phyloP scores from a whole-genome alignment of 129 eudicot species.

The Chrysanthemum lavandulifolium region DNA sequence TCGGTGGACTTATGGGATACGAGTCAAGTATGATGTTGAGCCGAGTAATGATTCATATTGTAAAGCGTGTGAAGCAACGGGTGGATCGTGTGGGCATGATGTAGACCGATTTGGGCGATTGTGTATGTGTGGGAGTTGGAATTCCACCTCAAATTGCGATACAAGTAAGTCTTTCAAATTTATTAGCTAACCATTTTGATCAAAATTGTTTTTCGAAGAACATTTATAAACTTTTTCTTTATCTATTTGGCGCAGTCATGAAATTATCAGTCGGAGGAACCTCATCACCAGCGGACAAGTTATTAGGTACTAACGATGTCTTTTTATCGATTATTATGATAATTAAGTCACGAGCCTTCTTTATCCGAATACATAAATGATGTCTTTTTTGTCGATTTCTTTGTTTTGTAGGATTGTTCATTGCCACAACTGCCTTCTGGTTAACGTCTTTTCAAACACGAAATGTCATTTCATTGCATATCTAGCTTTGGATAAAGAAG shows the following conservation, averaged over 20 bases:
- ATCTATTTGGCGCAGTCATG: slow-evolving; percentile 21
- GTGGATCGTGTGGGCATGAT: slow-evolving; percentile 86
- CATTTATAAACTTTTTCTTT: not conserved
- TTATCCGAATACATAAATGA: not conserved
- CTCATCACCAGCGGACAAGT: not conserved
- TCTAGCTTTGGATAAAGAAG: not conserved
- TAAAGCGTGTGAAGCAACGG: slow-evolving; percentile 84
- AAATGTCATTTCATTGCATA: slow-evolving; percentile 14
- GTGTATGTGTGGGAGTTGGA: slow-evolving; percentile 92
- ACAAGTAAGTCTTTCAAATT: slow-evolving; percentile 38
- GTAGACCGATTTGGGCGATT: slow-evolving; percentile 43
- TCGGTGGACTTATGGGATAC: slow-evolving; percentile 82
- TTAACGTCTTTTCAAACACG: slow-evolving; percentile 24
- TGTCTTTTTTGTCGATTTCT: not conserved
- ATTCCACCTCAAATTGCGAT: slow-evolving; percentile 93
- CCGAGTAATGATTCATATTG: slow-evolving; percentile 61
- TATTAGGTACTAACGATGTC: slow-evolving; percentile 9
- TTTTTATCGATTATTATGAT: not conserved
- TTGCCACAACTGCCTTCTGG: slow-evolving; percentile 19
- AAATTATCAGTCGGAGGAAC: slow-evolving; percentile 29
- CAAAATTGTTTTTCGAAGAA: not conserved
- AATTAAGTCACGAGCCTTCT: not conserved
- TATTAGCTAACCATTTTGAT: not conserved
- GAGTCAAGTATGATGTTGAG: slow-evolving; percentile 73
- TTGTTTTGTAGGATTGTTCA: slow-evolving; percentile 19